These are phyloP conservation scores for Aspergillus haitiensis DNA, from an alignment of 495 filamentous ascomycete genomes.

Conservation along the genomic window DNA sequence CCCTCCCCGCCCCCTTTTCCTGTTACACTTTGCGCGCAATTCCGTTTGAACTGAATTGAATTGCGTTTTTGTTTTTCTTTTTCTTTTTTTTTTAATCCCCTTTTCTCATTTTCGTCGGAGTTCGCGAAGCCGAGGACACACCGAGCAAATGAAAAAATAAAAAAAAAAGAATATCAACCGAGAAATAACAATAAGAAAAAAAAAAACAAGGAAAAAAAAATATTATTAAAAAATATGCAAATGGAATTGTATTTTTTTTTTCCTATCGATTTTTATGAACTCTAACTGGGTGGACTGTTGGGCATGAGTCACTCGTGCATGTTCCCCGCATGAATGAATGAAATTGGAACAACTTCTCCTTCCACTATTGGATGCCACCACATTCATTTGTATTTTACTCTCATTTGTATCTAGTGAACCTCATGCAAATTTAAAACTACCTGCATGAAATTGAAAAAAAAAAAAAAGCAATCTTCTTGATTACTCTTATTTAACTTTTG, in stretches of 20 bases:
- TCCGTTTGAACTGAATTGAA: neutral
- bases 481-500: too few relatives aligned
- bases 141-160: neutral
- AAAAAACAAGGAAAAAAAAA: conserved; percentile 5
- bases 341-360: neutral
- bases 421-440: neutral
- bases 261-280: neutral
- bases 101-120: neutral
- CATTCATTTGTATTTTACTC: conserved; percentile 3
- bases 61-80: conserved; percentile 1
- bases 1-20: neutral
- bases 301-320: conserved; percentile 5
- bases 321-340: conserved; percentile 15
- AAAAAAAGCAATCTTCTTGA: too few relatives aligned
- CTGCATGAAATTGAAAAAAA: neutral
- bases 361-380: conserved; percentile 10
- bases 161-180: neutral
- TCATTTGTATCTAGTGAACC: conserved; percentile 4
- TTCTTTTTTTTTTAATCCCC: neutral
- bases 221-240: conserved; percentile 1
- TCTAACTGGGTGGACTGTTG: conserved; percentile 1
- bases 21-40: neutral
- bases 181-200: conserved; percentile 5
- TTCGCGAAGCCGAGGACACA: neutral
- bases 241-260: neutral